These are phyloP conservation scores for Talaromyces verruculosus DNA, from an alignment of 2,329 filamentous ascomycete genomes.

Conservation along the genomic window DNA sequence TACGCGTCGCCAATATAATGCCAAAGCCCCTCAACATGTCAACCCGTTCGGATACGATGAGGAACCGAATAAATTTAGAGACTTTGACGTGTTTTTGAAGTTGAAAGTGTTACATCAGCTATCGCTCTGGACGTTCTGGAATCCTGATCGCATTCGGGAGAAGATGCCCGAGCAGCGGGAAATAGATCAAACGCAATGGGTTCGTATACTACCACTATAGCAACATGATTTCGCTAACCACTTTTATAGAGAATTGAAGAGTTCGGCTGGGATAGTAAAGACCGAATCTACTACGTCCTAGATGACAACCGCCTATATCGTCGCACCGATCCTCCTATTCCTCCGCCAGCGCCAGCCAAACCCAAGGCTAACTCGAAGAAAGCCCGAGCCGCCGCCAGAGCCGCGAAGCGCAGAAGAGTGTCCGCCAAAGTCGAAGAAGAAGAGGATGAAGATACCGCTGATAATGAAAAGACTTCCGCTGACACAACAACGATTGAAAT, in stretches of 20 bases:
- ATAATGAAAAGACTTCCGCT: slow-evolving; percentile 39
- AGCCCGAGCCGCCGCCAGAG: slow-evolving; percentile 61
- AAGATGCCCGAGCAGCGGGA: slow-evolving; percentile 82
- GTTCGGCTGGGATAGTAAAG: slow-evolving; percentile 79
- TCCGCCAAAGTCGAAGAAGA: slow-evolving; percentile 45
- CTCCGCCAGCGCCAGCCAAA: slow-evolving; percentile 58
- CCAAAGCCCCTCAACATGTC: slow-evolving; percentile 68
- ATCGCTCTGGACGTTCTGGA: slow-evolving; percentile 83
- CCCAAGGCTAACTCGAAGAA: slow-evolving; percentile 66
- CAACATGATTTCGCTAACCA: not conserved
- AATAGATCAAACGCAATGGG: slow-evolving; percentile 78
- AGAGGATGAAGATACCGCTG: slow-evolving; percentile 42
- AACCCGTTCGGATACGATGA: slow-evolving; percentile 87
- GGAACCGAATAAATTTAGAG: slow-evolving; percentile 68
- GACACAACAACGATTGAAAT: slow-evolving; percentile 71
- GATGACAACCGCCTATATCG: slow-evolving; percentile 94
- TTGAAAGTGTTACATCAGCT: slow-evolving; percentile 79
- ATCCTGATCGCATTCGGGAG: slow-evolving; percentile 82
- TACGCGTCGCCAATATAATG: slow-evolving; percentile 79
- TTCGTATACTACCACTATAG: slow-evolving; percentile 45
- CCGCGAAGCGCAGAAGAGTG: slow-evolving; percentile 69
- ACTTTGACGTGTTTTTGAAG: slow-evolving; percentile 81
- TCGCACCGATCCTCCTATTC: slow-evolving; percentile 70
- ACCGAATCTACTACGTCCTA: slow-evolving; percentile 83
- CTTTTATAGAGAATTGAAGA: slow-evolving; percentile 45